phyloP scores from a whole-genome alignment of 768 basidiomycete species.

The Mycena kentingensis region DNA sequence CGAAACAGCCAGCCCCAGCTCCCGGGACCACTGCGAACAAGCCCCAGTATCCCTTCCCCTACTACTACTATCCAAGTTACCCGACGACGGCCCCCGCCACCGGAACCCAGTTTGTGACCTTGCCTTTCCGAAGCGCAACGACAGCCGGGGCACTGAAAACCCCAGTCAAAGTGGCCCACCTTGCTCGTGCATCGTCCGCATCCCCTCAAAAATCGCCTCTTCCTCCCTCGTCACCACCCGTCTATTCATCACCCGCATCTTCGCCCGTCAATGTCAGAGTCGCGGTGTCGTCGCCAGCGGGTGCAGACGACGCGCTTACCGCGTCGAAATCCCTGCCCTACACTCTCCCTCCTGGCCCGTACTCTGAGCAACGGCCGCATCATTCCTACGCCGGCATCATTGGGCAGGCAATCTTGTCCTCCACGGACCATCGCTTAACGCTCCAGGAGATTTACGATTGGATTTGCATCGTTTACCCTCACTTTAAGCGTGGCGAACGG shows the following conservation, averaged over 20 bases:
- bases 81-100: no score
- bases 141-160: constrained; percentile 48
- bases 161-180: constrained; percentile 40
- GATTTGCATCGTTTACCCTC: constrained; percentile 92
- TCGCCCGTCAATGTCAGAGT: constrained; percentile 50
- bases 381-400: constrained; percentile 94
- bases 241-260: constrained; percentile 58
- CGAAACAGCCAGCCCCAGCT: constrained; percentile 30
- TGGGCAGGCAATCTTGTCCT: constrained; percentile 90
- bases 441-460: constrained; percentile 96
- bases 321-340: constrained; percentile 54
- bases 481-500: constrained; percentile 88
- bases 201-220: constrained; percentile 46
- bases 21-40: constrained; percentile 28
- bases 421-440: constrained; percentile 79
- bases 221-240: constrained; percentile 58
- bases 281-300: constrained; percentile 82
- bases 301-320: constrained; percentile 72
- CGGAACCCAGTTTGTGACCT: constrained; percentile 20
- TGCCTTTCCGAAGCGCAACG: constrained; percentile 35
- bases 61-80: constrained; percentile 35
- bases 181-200: constrained; percentile 37
- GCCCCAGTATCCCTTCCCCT: constrained; percentile 36
- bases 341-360: constrained; percentile 81
- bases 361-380: constrained; percentile 77